phyloP scores from a whole-genome alignment of 176 grass and related monocot genomes.

The Oryza glaberrima region DNA sequence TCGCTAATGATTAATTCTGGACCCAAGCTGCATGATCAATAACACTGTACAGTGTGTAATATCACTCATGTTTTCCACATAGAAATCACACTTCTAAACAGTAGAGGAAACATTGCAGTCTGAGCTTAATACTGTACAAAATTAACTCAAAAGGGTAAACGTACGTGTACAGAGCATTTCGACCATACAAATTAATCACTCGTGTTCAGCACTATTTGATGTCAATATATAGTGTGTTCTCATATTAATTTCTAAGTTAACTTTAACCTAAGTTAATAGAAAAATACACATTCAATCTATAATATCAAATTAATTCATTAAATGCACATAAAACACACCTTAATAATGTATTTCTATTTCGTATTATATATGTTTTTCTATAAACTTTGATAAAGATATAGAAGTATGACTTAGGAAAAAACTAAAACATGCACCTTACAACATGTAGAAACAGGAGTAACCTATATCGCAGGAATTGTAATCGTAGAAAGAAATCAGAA shows the following conservation, averaged over 20 bases:
- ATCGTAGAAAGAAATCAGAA: background rate
- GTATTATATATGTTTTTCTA: too few species aligned
- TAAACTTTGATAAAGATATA: too few species aligned
- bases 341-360: too few species aligned
- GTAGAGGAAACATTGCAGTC: background rate
- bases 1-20: constrained; percentile 52
- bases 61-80: background rate
- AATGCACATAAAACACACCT: too few species aligned
- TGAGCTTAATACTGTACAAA: background rate
- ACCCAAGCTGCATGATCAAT: background rate
- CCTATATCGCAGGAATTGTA: background rate
- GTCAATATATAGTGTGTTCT: background rate
- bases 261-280: too few species aligned
- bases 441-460: background rate
- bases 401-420: too few species aligned
- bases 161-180: background rate
- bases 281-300: too few species aligned
- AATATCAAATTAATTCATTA: too few species aligned
- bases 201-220: background rate
- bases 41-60: background rate
- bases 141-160: background rate
- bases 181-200: background rate
- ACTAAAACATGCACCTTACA: too few species aligned
- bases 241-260: background rate
- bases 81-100: background rate